Evolutionary conservation across 2,329 filamentous ascomycete species (phyloP).

Genomic region (Dactylellina sp.): DNA sequence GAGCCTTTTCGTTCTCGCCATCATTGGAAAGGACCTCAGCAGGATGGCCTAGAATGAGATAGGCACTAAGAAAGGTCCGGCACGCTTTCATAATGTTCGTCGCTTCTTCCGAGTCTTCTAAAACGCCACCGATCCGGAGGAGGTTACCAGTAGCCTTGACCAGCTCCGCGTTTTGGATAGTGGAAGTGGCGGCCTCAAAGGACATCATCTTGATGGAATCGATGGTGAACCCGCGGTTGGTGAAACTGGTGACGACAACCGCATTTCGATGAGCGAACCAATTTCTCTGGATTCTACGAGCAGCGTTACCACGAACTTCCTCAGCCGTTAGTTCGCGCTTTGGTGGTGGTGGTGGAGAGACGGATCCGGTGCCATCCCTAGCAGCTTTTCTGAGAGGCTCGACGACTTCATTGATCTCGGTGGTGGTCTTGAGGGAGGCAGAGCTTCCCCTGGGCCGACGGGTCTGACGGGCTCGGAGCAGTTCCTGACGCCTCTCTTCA

Average conservation of each 20-base stretch:
- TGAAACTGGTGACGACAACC: slow-evolving; percentile 74
- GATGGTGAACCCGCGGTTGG: slow-evolving; percentile 75
- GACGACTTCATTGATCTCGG: slow-evolving; percentile 67
- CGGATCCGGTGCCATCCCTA: slow-evolving; percentile 26
- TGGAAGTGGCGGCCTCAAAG: slow-evolving; percentile 78
- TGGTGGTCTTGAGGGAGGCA: slow-evolving; percentile 66
- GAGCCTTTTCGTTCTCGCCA: slow-evolving; percentile 71
- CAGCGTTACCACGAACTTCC: slow-evolving; percentile 73
- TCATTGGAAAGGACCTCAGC: slow-evolving; percentile 81
- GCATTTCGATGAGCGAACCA: slow-evolving; percentile 74
- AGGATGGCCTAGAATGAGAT: slow-evolving; percentile 82
- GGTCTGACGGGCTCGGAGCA: slow-evolving; percentile 68
- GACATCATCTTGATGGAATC: slow-evolving; percentile 76
- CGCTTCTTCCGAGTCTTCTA: slow-evolving; percentile 71
- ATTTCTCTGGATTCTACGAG: slow-evolving; percentile 74
- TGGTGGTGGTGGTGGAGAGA: slow-evolving; percentile 26
- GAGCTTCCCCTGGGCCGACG: slow-evolving; percentile 69
- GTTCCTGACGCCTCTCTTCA: slow-evolving; percentile 76
- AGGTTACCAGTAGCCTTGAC: slow-evolving; percentile 75
- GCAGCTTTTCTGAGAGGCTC: slow-evolving; percentile 67
- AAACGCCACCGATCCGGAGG: slow-evolving; percentile 76
- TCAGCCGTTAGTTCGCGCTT: slow-evolving; percentile 63
- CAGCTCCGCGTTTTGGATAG: slow-evolving; percentile 76
- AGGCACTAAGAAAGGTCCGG: slow-evolving; percentile 82
- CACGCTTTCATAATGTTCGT: slow-evolving; percentile 77